Base-by-base conservation (phyloP, 176 grass and related monocot species). In the Oryza longistaminata region DNA sequence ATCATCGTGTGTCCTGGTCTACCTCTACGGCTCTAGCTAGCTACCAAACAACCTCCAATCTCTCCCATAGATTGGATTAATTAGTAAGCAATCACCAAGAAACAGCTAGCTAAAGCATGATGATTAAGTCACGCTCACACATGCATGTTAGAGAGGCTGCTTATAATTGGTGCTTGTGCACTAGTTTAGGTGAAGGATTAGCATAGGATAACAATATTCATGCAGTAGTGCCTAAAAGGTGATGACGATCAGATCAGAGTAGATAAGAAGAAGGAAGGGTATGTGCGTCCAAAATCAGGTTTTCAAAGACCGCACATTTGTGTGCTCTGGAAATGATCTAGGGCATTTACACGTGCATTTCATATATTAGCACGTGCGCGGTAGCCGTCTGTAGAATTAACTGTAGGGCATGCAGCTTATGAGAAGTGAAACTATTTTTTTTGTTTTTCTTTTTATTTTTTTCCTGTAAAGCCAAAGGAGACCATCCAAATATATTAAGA, bases 11-110 rank as follows among this genome's bases (percentile, higher is more conserved):
- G 7, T 33, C 42, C 21, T 31, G 21, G 74, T 71, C 80, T 64
- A 88, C 52, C 73, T 50, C 39, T 88, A 71, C 73, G 64, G 78
- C 78, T 80, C 64, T 80, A 80, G 42, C 77, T 50, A 50, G 48
- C 46, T 49, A 49, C 4, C 3, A 52, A 52, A 16, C 14, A 55
- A 55, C 58, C 9, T 62, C 21, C 3, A 17, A 21, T 21, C 33
- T 66, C 26, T 66, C 26, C 62, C 64, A 49, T 50, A 64, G 77
- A 68, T 80, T 27, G 78, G 44, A 80, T 49, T 73, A 62, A 62
- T 55, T 7, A 21, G 4, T 44, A 26, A 65, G 80, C 80, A 64
- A 86, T 65, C 52, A 26, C 52, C 13, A 64, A 34, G 12, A 65
- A 71, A 75, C 61, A 52, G 2, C 24, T 60, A n/a, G 27, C 17